Percentiles rank a stretch among this genome's conserved stretches.
phyloP scores from a whole-genome alignment of 2,329 filamentous ascomycete genomes.

The Stromatinia cepivora region DNA sequence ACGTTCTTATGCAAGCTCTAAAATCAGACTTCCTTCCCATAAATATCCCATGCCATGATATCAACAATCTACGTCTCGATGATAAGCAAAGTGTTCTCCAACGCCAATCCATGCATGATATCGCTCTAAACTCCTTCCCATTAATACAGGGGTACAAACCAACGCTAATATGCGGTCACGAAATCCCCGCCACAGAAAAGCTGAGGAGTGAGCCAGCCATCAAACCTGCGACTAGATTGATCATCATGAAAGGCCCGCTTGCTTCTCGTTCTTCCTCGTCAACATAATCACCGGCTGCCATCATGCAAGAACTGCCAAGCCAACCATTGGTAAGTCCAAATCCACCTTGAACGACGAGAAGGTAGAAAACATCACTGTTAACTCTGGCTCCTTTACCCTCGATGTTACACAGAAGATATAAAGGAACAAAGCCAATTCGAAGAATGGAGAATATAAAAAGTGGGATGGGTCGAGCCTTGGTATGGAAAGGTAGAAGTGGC shows the following conservation, averaged over 20 bases:
- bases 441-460: slow-evolving; percentile 68
- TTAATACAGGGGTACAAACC: slow-evolving; percentile 11
- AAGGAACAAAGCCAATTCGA: slow-evolving; percentile 71
- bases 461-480: slow-evolving; percentile 62
- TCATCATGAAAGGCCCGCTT: slow-evolving; percentile 88
- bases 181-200: slow-evolving; percentile 62
- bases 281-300: slow-evolving; percentile 81
- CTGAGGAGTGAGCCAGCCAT: slow-evolving; percentile 85
- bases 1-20: background rate
- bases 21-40: slow-evolving; percentile 6
- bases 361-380: slow-evolving; percentile 82
- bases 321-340: slow-evolving; percentile 89
- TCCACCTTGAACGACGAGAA: slow-evolving; percentile 76
- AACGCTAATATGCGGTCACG: slow-evolving; percentile 9
- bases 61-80: background rate
- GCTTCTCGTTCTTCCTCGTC: slow-evolving; percentile 81
- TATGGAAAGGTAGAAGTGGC: slow-evolving; percentile 57
- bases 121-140: slow-evolving; percentile 15
- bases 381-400: slow-evolving; percentile 72
- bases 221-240: slow-evolving; percentile 83
- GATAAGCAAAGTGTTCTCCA: background rate
- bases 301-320: slow-evolving; percentile 86
- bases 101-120: slow-evolving; percentile 15
- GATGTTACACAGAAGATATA: slow-evolving; percentile 91
- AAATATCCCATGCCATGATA: background rate